Base-by-base conservation (phyloP, 192 early-diverging fungal species). In the Mortierella hygrophila region DNA sequence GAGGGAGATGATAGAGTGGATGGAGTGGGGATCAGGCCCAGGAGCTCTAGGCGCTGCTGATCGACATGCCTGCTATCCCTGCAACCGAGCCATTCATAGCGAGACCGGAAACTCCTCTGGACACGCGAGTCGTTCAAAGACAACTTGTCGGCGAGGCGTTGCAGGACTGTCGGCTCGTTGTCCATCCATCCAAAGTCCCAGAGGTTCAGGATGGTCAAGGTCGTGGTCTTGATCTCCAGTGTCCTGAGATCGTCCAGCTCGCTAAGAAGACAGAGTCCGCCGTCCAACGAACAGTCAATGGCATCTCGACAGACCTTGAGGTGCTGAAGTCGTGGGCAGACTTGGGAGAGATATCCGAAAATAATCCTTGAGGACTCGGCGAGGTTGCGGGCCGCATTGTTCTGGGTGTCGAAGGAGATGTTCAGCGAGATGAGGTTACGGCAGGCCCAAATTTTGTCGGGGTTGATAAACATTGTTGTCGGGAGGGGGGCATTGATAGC, bases 361-460 rank as follows among this genome's bases (percentile, higher is more conserved):
- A 71, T 38, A 0, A 42, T 71, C 70, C 70, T 71, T 42, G 38
- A 71, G 18, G 38, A 65, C 23, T 65, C 60, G 29, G 60, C 60
- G 2, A 65, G 60, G 29, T 65, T 65, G 29, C 41, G 38, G 38
- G 38, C 70, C 21, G 70, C 38, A 21, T 42, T 21, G 29, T 42
- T 20, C 37, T 71, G 37, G 6, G 37, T 42, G n/a, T 8, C 40
- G 70, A 71, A 71, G 37, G 38, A 42, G n/a, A 71, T 71, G 70
- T 26, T 42, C 40, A 71, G 70, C 21, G 70, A 71, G 70, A 44
- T n/a, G 38, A 71, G 70, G 3, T 42, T 21, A 71, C 70, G 70
- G 70, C 70, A 71, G n/a, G 70, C 70, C 70, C 70, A 71, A 42
- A 71, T 71, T 40, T 71, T 42, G 40, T 42, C 41, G 70, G 70